phyloP scores from a whole-genome alignment of 805 yeast species.

The Myxozyma sirexii region DNA sequence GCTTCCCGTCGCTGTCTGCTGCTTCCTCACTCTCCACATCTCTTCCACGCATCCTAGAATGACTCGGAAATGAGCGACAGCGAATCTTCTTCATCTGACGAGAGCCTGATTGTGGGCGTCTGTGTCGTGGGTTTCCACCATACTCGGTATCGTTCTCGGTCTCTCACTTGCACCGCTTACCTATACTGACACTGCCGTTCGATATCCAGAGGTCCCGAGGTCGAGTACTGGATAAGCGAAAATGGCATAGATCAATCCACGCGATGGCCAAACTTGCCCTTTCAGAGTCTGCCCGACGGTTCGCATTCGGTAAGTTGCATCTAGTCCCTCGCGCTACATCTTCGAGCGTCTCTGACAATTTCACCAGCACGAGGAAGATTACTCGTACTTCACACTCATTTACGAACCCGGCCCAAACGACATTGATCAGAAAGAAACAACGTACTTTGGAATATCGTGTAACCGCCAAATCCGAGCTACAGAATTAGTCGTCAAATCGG shows the following conservation, averaged over 20 bases:
- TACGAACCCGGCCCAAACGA: conserved; percentile 50
- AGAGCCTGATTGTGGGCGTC: conserved; percentile 67
- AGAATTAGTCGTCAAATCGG: conserved; percentile 57
- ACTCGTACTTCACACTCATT: conserved; percentile 82
- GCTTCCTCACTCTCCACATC: neutral
- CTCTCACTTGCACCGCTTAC: neutral
- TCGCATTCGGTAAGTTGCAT: conserved; percentile 69
- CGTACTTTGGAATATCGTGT: conserved; percentile 94
- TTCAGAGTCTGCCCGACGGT: conserved; percentile 96
- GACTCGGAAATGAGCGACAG: conserved; percentile 18
- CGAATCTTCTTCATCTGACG: neutral
- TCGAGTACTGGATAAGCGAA: conserved; percentile 81
- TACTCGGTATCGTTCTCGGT: conserved; percentile 37
- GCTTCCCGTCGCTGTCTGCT: neutral
- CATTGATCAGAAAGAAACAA: conserved; percentile 45
- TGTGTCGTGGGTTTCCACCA: conserved; percentile 94
- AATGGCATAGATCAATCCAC: conserved; percentile 45
- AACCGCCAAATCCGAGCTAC: conserved; percentile 75
- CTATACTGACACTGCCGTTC: neutral
- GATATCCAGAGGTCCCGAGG: conserved; percentile 78
- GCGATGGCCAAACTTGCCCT: conserved; percentile 86
- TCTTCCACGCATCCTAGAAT: conserved; percentile 5
- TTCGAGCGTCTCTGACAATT: neutral
- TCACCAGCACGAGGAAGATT: conserved; percentile 77
- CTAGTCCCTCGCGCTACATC: neutral